These are phyloP conservation scores for Exophiala sp. DNA, from an alignment of 2,329 filamentous ascomycete genomes.

Conservation along the genomic window DNA sequence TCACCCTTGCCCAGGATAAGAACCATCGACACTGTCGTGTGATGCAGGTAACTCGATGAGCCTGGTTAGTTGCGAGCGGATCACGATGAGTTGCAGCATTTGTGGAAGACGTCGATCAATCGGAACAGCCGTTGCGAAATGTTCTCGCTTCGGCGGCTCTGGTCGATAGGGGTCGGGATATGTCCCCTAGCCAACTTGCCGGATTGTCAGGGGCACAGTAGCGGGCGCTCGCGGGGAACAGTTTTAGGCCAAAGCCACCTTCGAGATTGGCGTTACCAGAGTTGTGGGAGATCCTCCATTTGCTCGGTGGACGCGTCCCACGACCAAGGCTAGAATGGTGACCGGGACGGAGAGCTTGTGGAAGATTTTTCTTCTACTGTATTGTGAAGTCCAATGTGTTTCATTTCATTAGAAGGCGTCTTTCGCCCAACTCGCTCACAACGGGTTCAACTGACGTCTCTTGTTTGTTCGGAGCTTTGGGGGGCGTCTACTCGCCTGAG, in stretches of 20 bases:
- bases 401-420: no score
- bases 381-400: not conserved
- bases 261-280: constrained; percentile 16
- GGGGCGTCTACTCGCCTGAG: no score
- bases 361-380: not conserved
- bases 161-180: not conserved
- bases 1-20: not conserved
- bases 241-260: constrained; percentile 10
- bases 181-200: constrained; percentile 5
- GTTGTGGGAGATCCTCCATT: constrained; percentile 6
- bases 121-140: no score
- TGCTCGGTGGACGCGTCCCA: constrained; percentile 2
- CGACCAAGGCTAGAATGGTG: no score
- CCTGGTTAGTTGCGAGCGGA: no score
- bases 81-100: no score
- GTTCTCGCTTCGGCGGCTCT: constrained; percentile 13
- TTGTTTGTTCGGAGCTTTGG: no score
- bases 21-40: no score
- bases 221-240: constrained; percentile 14
- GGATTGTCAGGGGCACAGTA: constrained; percentile 8
- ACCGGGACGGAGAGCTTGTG: not conserved
- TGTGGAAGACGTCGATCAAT: no score
- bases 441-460: no score
- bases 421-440: no score
- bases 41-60: not conserved